Evolutionary conservation across 1,139 yeast genomes (phyloP).

Genomic region (Taphrina populina): DNA sequence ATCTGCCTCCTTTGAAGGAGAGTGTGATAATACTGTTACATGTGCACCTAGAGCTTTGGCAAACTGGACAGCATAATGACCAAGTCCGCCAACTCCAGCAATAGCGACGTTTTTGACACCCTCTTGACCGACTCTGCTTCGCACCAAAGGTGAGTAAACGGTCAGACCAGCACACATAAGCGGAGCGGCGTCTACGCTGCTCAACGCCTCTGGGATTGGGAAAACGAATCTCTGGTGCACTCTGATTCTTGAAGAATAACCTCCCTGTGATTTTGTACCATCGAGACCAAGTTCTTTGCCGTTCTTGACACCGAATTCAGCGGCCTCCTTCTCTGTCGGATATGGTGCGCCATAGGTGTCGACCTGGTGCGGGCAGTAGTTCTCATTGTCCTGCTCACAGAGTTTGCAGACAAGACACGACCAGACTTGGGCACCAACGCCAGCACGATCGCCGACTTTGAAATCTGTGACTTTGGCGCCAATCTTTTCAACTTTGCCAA

Average conservation of each 20-base stretch:
- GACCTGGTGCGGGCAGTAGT: conserved; percentile 51
- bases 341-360: conserved; percentile 48
- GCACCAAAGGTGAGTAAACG: conserved; percentile 57
- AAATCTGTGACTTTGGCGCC: conserved; percentile 50
- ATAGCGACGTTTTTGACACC: conserved; percentile 53
- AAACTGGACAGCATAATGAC: conserved; percentile 57
- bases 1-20: conserved; percentile 50
- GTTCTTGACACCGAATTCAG: conserved; percentile 27
- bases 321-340: conserved; percentile 33
- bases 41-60: conserved; percentile 58
- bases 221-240: conserved; percentile 57
- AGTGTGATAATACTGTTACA: conserved; percentile 53
- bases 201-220: conserved; percentile 56
- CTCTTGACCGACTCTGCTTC: conserved; percentile 50
- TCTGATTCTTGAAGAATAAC: conserved; percentile 60
- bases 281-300: conserved; percentile 36
- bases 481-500: conserved; percentile 56
- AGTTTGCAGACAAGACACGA: conserved; percentile 54
- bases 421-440: conserved; percentile 58
- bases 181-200: conserved; percentile 57
- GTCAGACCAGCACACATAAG: conserved; percentile 70
- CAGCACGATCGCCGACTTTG: conserved; percentile 60
- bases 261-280: conserved; percentile 53
- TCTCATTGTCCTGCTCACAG: conserved; percentile 54
- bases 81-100: conserved; percentile 59